Percentiles rank a stretch among this genome's conserved stretches.
Evolutionary conservation across 805 yeast genomes (phyloP).

Genomic region (Sporopachydermia lactativora): DNA sequence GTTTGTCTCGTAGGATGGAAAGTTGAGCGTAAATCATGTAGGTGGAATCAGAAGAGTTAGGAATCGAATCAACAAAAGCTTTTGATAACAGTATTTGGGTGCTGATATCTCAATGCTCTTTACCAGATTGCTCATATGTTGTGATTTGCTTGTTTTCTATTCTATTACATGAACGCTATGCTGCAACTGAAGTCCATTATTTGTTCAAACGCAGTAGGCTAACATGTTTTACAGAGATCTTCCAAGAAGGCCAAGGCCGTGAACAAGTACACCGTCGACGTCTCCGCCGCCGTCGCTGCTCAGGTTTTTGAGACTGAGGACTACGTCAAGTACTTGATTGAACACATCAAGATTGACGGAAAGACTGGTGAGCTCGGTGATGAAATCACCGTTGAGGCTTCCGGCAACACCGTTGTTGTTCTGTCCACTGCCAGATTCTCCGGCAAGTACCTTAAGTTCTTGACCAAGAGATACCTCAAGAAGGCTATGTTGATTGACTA

Average conservation of each 20-base stretch:
- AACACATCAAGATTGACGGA: constrained; percentile 98
- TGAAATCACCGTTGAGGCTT: constrained; percentile 74
- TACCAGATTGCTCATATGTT: constrained; percentile 26
- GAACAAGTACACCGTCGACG: constrained; percentile 90
- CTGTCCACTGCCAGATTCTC: constrained; percentile 90
- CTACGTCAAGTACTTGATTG: constrained; percentile 95
- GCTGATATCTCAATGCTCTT: no score
- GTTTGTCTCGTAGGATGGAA: no score
- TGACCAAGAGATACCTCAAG: constrained; percentile 99
- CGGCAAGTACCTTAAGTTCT: constrained; percentile 99
- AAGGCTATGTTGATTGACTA: constrained; percentile 99
- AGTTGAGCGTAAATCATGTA: constrained; percentile 10
- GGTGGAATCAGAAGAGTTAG: constrained; percentile 4
- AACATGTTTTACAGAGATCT: constrained; percentile 47
- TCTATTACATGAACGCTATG: constrained; percentile 12
- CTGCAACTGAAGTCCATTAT: constrained; percentile 12
- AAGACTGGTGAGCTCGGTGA: constrained; percentile 95
- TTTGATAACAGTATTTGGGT: no score
- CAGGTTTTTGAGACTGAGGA: constrained; percentile 96
- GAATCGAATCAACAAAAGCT: no score
- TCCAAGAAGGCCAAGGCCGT: constrained; percentile 62
- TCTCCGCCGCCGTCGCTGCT: constrained; percentile 92
- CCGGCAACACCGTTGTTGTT: constrained; percentile 80
- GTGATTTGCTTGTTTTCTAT: constrained; percentile 20
- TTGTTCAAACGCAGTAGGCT: constrained; percentile 54